These are phyloP conservation scores for Aspergillus cavernicola DNA, from an alignment of 495 filamentous ascomycete genomes.

Conservation along the genomic window DNA sequence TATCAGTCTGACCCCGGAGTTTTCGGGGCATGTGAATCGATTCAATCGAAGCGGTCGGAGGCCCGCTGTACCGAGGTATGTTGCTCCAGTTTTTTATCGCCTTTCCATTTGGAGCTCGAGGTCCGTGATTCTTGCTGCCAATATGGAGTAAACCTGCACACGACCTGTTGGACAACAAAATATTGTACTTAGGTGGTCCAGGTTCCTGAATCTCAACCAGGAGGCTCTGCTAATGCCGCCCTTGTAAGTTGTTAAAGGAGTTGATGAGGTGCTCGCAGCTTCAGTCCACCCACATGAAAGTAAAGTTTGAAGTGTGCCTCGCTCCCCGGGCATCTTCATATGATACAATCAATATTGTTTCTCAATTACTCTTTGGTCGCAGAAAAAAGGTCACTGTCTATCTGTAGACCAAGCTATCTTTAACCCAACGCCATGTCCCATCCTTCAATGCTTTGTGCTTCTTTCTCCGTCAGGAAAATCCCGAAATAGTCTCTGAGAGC, in stretches of 20 bases:
- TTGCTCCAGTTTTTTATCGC: neutral
- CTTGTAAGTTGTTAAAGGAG: neutral
- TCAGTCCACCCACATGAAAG: neutral
- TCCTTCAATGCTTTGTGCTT: neutral
- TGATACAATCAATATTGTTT: neutral
- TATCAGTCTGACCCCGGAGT: conserved; percentile 16
- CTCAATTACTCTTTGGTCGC: neutral
- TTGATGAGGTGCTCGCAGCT: neutral
- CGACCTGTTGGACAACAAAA: neutral
- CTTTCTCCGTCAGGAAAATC: conserved; percentile 1
- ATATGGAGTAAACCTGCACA: neutral
- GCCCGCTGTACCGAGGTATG: conserved; percentile 18
- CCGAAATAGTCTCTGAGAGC: conserved; percentile 15
- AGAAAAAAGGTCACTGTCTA: neutral
- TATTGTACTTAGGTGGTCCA: no score
- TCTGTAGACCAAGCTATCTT: no score
- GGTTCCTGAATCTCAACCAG: no score
- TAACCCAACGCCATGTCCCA: no score
- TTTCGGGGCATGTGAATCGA: conserved; percentile 25
- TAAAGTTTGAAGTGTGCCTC: neutral
- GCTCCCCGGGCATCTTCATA: neutral
- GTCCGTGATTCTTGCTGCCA: neutral
- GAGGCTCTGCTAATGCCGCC: neutral
- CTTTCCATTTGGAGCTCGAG: neutral
- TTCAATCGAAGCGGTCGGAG: conserved; percentile 16